These are phyloP conservation scores for Emergomyces orientalis DNA, from an alignment of 2,329 filamentous ascomycete genomes.

Conservation along the genomic window DNA sequence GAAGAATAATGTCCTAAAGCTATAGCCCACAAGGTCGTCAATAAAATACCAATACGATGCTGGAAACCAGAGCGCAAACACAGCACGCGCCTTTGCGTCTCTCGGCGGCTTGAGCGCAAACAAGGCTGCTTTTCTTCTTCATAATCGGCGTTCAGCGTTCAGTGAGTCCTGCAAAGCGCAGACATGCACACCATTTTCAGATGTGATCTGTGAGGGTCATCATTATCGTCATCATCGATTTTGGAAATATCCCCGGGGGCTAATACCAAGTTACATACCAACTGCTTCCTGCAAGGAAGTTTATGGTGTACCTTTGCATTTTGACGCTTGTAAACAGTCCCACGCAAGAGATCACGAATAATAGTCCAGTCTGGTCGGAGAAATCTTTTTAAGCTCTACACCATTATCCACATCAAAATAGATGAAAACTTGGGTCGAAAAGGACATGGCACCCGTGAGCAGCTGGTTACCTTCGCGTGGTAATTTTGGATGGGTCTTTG, in stretches of 20 bases:
- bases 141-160: background rate
- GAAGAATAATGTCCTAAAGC: background rate
- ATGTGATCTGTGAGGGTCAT: background rate
- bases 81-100: background rate
- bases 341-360: background rate
- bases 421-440: background rate
- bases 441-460: background rate
- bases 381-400: background rate
- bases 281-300: background rate
- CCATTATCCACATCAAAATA: background rate
- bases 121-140: background rate
- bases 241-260: background rate
- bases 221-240: background rate
- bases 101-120: conserved; percentile 1
- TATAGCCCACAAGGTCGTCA: background rate
- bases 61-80: conserved; percentile 2
- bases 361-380: background rate
- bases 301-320: background rate
- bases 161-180: background rate
- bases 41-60: conserved; percentile 1
- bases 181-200: background rate
- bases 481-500: background rate
- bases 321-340: background rate
- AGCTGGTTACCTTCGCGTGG: conserved; percentile 2
- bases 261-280: conserved; percentile 1